Evolutionary conservation across 2,329 filamentous ascomycete genomes (phyloP).

Genomic region (Nemania sp.): DNA sequence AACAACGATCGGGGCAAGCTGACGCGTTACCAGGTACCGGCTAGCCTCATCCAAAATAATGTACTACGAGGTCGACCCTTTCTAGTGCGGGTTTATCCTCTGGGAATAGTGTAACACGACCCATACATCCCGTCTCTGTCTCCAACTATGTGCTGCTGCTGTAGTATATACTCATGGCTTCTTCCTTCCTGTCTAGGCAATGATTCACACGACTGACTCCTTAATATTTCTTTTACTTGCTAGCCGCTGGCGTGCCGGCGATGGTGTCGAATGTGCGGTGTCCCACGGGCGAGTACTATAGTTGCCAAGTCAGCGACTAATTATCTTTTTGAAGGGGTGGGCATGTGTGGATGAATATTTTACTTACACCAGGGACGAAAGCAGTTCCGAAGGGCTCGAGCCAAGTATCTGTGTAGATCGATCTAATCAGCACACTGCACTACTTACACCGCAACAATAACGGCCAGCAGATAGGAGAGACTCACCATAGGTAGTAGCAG

Average conservation of each 20-base stretch:
- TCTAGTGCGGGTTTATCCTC: too few relatives aligned
- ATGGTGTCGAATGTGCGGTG: constrained; percentile 22
- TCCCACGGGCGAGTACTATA: constrained; percentile 21
- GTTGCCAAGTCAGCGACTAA: neutral
- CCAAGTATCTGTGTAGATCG: constrained; percentile 18
- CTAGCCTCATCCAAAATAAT: too few relatives aligned
- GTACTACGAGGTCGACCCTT: too few relatives aligned
- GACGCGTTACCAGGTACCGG: too few relatives aligned
- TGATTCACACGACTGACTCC: too few relatives aligned
- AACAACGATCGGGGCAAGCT: too few relatives aligned
- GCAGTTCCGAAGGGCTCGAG: constrained; percentile 22
- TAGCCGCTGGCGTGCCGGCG: too few relatives aligned
- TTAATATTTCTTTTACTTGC: too few relatives aligned
- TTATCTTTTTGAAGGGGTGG: neutral
- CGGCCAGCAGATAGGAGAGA: neutral
- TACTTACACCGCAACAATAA: neutral
- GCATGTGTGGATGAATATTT: neutral
- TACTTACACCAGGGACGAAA: constrained; percentile 22
- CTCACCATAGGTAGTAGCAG: constrained; percentile 20
- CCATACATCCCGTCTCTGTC: too few relatives aligned
- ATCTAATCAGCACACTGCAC: neutral
- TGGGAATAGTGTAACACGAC: too few relatives aligned
- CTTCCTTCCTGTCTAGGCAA: neutral
- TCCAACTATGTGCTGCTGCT: too few relatives aligned
- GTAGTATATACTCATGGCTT: too few relatives aligned